Conservation (phyloP, 306 rosid species). For the Rosa lucieae region DNA sequence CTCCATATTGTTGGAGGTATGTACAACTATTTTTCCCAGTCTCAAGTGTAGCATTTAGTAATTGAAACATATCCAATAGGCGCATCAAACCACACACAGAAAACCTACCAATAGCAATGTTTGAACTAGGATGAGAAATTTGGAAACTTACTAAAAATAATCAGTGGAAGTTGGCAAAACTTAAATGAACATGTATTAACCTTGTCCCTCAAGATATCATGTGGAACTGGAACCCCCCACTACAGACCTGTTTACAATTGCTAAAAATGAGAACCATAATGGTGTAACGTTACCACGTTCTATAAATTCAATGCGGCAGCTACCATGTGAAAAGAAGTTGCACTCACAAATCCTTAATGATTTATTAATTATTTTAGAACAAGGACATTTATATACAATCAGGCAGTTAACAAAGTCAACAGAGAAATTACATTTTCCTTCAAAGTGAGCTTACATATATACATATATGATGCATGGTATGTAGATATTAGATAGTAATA, state of each 20-base stretch:
- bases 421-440: background rate
- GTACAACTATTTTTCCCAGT: conserved; percentile 65
- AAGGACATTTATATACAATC: background rate
- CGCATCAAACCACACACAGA: conserved; percentile 98
- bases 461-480: too few relatives aligned
- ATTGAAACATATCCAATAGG: conserved; percentile 95
- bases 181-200: conserved; percentile 20
- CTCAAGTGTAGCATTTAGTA: conserved; percentile 79
- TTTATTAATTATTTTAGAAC: background rate
- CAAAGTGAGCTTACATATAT: background rate
- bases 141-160: background rate
- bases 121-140: background rate
- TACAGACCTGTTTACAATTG: conserved; percentile 60
- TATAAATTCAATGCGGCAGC: too few relatives aligned
- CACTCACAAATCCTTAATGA: too few relatives aligned
- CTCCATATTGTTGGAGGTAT: too few relatives aligned
- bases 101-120: conserved; percentile 53
- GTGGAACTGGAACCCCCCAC: conserved; percentile 99
- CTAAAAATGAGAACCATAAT: background rate
- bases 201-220: conserved; percentile 78
- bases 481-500: too few relatives aligned
- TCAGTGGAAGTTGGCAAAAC: background rate
- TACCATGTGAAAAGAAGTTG: too few relatives aligned
- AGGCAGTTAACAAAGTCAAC: background rate
- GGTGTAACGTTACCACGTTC: too few relatives aligned